Percentiles rank a stretch among this genome's conserved stretches.
Evolutionary conservation across 495 filamentous ascomycete species (phyloP).

Genomic region (Penicillium malachiteum): DNA sequence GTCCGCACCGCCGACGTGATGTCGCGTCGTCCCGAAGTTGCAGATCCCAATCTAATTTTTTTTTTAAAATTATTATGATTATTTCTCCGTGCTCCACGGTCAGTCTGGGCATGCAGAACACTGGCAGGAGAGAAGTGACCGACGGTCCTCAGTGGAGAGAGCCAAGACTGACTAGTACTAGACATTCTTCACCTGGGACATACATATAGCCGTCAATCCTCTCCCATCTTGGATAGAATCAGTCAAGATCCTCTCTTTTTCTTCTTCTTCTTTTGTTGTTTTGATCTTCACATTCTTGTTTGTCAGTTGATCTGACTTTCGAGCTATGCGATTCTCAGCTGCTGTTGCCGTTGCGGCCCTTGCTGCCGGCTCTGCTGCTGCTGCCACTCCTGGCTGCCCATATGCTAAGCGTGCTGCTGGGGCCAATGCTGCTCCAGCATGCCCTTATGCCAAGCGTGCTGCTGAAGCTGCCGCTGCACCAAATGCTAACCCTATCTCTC

Average conservation of each 20-base stretch:
- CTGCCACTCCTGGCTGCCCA: constrained; percentile 1
- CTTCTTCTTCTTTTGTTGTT: background rate
- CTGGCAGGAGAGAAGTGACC: background rate
- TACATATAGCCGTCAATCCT: background rate
- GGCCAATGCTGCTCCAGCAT: background rate
- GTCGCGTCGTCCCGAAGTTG: background rate
- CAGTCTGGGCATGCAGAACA: background rate
- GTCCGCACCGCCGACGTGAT: background rate
- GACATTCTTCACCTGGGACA: too few species aligned
- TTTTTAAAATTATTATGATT: background rate
- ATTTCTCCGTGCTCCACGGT: background rate
- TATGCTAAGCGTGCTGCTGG: constrained; percentile 2
- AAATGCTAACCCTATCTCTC: background rate
- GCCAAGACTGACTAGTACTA: background rate
- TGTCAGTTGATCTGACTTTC: background rate
- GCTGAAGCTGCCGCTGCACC: background rate
- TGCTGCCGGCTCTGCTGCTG: constrained; percentile 2
- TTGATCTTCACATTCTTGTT: background rate
- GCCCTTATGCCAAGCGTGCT: constrained; percentile 4
- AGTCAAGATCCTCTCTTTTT: background rate
- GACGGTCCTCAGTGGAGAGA: background rate
- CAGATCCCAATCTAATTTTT: constrained; percentile 1
- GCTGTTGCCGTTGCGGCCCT: constrained; percentile 2
- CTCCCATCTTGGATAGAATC: background rate
- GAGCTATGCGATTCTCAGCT: constrained; percentile 2